A percentile compares a stretch with the other conserved stretches of the same genome.
Conservation (phyloP, 768 basidiomycete species). For the Lactarius vividus region DNA sequence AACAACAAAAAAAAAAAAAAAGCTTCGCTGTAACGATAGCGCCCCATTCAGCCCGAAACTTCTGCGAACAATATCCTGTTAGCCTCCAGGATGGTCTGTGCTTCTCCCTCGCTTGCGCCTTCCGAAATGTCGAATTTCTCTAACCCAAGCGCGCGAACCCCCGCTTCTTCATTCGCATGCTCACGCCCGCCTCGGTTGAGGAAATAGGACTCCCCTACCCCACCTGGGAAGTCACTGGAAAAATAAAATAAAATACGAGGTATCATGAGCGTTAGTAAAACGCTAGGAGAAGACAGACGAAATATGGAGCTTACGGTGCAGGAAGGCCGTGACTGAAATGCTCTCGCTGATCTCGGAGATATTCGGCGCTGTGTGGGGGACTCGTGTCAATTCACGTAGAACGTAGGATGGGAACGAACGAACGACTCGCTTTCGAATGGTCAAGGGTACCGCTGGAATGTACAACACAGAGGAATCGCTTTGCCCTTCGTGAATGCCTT, state of each 20-base stretch:
- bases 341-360: conserved; percentile 60
- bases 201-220: conserved; percentile 41
- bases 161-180: conserved; percentile 35
- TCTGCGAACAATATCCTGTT: conserved; percentile 17
- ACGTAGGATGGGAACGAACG: neutral
- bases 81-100: conserved; percentile 9
- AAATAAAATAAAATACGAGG: neutral
- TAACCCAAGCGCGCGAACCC: conserved; percentile 24
- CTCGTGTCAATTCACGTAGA: neutral
- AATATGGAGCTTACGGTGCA: conserved; percentile 43
- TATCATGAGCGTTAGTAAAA: neutral
- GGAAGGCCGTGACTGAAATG: conserved; percentile 57
- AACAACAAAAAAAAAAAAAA: neutral
- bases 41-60: neutral
- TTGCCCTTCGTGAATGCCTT: conserved; percentile 49
- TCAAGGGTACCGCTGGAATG: conserved; percentile 69
- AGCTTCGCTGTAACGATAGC: neutral
- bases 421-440: conserved; percentile 43
- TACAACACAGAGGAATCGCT: conserved; percentile 73
- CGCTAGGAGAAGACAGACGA: neutral
- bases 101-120: conserved; percentile 16
- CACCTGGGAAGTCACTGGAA: conserved; percentile 54
- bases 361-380: conserved; percentile 41
- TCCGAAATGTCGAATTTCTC: conserved; percentile 15
- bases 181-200: conserved; percentile 40